Evolutionary conservation across 139 green algal species (phyloP), one percentile per base, ranked within the genome.

Genomic region (Astrephomene gubernaculifera): DNA sequence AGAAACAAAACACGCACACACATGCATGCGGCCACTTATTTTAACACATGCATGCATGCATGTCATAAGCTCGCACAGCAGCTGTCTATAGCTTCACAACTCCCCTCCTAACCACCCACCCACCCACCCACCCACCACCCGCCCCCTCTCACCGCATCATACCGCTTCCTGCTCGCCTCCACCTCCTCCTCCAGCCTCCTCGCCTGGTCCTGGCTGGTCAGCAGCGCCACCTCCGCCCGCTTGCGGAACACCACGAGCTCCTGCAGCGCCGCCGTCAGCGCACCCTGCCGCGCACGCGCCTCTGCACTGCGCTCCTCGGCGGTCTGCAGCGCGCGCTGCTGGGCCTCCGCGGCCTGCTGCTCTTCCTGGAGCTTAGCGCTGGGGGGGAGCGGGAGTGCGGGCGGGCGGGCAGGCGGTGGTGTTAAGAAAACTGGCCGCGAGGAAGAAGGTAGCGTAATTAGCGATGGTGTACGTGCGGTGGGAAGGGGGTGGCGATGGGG

Each of bases 171-270:
- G 39, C 82, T 84, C 7, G 75, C 86, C 57, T 90, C 79, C 24
- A 89, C 70, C 72, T 94, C 88, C 21, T 86, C 60, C 73, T 85
- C 80, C 76, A 91, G 75, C 52, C 89, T 81, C 53, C 83, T 61
- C 27, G 79, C 83, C 79, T 92, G 81, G 53, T 93, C 92, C 82
- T 93, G 80, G 8, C 79, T 87, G 83, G 95, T 89, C 31, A 97
- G 89, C 75, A 95, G 52, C 3, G 89, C 89, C 35, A 94, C 85
- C 49, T 93, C 90, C 14, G 90, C 91, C 36, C 89, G 80, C 72
- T 89, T 93, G 81, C 94, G 95, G 90, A 95, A 97, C 39, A 97
- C 71, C 39, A 89, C 91, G 17, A 97, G 84, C 79, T 96, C 89
- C 86, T 92, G 90, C 78, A 96, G 84, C 22, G 76, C 89, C 0